Evolutionary conservation across 2,329 filamentous ascomycete species (phyloP).

Genomic region (Canariomyces notabilis): DNA sequence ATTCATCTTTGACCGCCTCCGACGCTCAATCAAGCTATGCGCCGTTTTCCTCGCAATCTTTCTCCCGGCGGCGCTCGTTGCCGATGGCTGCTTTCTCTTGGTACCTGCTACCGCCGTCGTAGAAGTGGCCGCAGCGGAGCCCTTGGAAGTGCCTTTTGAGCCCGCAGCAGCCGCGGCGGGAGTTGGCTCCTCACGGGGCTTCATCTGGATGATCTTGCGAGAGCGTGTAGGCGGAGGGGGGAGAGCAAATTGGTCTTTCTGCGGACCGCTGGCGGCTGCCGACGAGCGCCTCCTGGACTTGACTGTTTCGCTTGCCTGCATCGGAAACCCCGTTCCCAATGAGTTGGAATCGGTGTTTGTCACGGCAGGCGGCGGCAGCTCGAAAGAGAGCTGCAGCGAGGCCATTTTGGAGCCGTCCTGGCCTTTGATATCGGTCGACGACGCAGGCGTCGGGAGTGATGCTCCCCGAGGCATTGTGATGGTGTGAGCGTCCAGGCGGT

Average conservation of each 20-base stretch:
- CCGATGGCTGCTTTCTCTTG: slow-evolving; percentile 73
- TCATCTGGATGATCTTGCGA: slow-evolving; percentile 98
- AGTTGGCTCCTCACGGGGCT: slow-evolving; percentile 52
- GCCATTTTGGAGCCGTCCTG: slow-evolving; percentile 60
- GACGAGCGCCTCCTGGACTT: slow-evolving; percentile 51
- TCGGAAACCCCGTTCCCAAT: slow-evolving; percentile 37
- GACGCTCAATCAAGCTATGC: slow-evolving; percentile 87
- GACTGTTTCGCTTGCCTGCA: slow-evolving; percentile 41
- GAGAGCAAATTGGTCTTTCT: slow-evolving; percentile 67
- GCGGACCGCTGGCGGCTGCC: slow-evolving; percentile 37
- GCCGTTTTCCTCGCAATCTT: slow-evolving; percentile 96
- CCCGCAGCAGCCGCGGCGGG: slow-evolving; percentile 19
- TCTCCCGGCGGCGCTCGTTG: slow-evolving; percentile 77
- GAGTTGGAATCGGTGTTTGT: slow-evolving; percentile 37
- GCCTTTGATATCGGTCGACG: slow-evolving; percentile 73
- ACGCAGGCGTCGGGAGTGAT: slow-evolving; percentile 70
- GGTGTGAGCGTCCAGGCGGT: too few species aligned
- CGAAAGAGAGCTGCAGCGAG: slow-evolving; percentile 63
- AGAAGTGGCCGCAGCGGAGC: slow-evolving; percentile 11
- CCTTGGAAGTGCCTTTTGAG: slow-evolving; percentile 18
- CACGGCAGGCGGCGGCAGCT: slow-evolving; percentile 72
- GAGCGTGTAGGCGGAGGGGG: slow-evolving; percentile 88
- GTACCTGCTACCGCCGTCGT: slow-evolving; percentile 31
- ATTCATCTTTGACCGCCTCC: slow-evolving; percentile 94
- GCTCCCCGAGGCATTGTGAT: slow-evolving; percentile 57